Evolutionary conservation across 441 rosid species (phyloP), one percentile per base, ranked within the genome.

Genomic region (Isatis lusitanica): DNA sequence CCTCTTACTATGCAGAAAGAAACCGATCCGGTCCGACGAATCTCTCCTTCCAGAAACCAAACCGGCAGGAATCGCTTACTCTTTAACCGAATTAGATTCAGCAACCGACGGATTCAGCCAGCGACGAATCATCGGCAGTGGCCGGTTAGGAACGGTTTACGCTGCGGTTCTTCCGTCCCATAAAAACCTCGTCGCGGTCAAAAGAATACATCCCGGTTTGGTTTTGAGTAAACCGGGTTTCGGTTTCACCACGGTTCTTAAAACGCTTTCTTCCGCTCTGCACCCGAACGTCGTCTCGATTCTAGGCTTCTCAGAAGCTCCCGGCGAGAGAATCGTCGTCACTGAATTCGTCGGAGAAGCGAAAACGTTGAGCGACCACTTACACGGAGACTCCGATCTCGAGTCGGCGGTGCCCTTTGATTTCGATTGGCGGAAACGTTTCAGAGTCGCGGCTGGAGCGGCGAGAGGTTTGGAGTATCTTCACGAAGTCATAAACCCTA

Each of bases 91-190:
- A 26, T 59, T 93, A 39, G 88, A 89, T 38, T 67, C 83, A 2
- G 90, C 97, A 53, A 93, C 98, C 1, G 94, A 91, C 55, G 83
- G 90, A 18, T 93, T 93, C 21, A 85, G 79, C 80, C 81, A 75
- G 42, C 68, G 81, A 15, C 74, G 89, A 77, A 77, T 93, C 70
- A 51, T 93, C 42, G 97, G 96, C 0, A 75, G 66, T 33, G 97
- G 96, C 28, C 74, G 78, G 28, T 74, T 89, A 31, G 95, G 98
- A 11, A 87, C 87, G 0, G 90, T 93, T 15, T 91, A 88, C 59
- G 86, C 89, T 1, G 96, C 87, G 3, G 68, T 73, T 5, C 57
- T 91, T 18, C 51, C 85, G 9, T 48, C 51, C 3, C 80, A 79
- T 5, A 82, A 81, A 63, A 61, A 61, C 4, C 74, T 85, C 2